These are phyloP conservation scores for Fimicolochytrium jonesii DNA, from an alignment of 192 early-diverging fungal species.

Conservation along the genomic window DNA sequence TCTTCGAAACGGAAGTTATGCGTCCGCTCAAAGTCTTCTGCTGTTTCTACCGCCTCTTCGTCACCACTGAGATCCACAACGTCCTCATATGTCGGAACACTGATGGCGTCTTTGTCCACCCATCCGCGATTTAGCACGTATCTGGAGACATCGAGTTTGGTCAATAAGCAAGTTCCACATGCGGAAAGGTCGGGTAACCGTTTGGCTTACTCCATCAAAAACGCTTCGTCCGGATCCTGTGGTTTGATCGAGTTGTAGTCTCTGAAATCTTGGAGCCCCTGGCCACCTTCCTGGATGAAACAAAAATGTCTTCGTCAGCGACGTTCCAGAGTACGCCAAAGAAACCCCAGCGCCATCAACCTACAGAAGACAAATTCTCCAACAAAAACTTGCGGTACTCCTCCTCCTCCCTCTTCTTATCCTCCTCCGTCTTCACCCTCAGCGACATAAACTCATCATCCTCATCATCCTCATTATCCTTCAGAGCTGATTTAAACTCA, in stretches of 20 bases:
- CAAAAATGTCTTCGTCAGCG: neutral
- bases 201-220: slow-evolving; percentile 76
- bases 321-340: no score
- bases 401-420: slow-evolving; percentile 75
- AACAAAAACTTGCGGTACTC: slow-evolving; percentile 89
- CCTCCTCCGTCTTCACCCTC: slow-evolving; percentile 69
- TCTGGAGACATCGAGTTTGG: slow-evolving; percentile 32
- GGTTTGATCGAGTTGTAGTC: slow-evolving; percentile 9
- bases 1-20: slow-evolving; percentile 97
- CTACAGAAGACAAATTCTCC: slow-evolving; percentile 59
- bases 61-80: slow-evolving; percentile 65
- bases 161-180: neutral
- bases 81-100: slow-evolving; percentile 63
- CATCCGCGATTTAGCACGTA: slow-evolving; percentile 92
- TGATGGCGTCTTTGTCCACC: slow-evolving; percentile 74
- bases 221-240: slow-evolving; percentile 53
- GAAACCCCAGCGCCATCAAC: no score
- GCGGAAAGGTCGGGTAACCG: slow-evolving; percentile 10
- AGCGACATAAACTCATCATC: slow-evolving; percentile 71
- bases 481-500: slow-evolving; percentile 55
- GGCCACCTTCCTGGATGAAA: slow-evolving; percentile 34
- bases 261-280: slow-evolving; percentile 61
- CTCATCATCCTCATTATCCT: slow-evolving; percentile 42
- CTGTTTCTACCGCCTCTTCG: slow-evolving; percentile 72
- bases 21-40: slow-evolving; percentile 82